Evolutionary conservation across 2,329 filamentous ascomycete species (phyloP).

Genomic region (Penicillium thymicola): DNA sequence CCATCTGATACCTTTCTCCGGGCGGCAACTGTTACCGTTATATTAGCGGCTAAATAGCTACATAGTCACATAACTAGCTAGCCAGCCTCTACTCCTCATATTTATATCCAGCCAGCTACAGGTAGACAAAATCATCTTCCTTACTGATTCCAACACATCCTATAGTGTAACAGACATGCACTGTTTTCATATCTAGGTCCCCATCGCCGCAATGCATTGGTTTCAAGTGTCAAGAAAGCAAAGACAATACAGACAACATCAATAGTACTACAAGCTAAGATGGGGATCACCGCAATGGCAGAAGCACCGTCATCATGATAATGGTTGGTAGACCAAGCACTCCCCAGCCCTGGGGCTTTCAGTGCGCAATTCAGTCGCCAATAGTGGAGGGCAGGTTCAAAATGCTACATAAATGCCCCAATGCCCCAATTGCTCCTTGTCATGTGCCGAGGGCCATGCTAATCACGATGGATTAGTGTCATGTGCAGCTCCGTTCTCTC

Average conservation of each 20-base stretch:
- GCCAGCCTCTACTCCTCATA: too few relatives aligned
- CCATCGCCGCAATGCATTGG: not conserved
- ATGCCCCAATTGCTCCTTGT: not conserved
- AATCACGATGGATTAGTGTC: not conserved
- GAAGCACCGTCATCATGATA: not conserved
- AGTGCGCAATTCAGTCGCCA: not conserved
- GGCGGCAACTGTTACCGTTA: too few relatives aligned
- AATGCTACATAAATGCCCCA: not conserved
- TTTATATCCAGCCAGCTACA: too few relatives aligned
- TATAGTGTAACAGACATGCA: too few relatives aligned
- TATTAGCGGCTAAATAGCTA: too few relatives aligned
- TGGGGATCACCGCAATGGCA: not conserved
- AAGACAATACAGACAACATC: not conserved
- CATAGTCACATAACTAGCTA: too few relatives aligned
- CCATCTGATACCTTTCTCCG: too few relatives aligned
- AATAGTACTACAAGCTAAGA: not conserved
- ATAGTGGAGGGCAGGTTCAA: not conserved
- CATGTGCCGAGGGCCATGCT: not conserved
- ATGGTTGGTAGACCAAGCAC: not conserved
- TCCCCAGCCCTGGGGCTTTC: not conserved
- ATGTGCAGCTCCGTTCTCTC: not conserved
- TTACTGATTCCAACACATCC: too few relatives aligned
- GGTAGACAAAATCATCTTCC: too few relatives aligned
- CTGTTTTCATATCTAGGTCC: not conserved
- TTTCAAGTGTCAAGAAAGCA: not conserved